Evolutionary conservation across 106 monocot species (phyloP).

Genomic region (Apostasia ramifera): DNA sequence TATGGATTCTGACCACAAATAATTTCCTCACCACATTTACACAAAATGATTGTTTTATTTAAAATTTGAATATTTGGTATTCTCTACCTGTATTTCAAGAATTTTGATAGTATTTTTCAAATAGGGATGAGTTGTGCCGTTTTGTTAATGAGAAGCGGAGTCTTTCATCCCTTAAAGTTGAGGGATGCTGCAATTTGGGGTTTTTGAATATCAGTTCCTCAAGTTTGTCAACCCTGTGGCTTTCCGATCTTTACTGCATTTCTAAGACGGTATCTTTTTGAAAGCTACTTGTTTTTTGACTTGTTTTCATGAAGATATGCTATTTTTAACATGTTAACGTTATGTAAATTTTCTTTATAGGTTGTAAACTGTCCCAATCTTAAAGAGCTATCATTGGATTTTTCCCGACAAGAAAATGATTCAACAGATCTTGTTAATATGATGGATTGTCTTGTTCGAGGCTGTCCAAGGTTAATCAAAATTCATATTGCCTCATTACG

Average conservation of each 20-base stretch:
- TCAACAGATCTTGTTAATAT: slow-evolving; percentile 69
- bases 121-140: slow-evolving; percentile 73
- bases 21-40: too few relatives aligned
- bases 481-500: slow-evolving; percentile 65
- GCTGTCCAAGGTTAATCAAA: slow-evolving; percentile 61
- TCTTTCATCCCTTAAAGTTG: slow-evolving; percentile 72
- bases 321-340: background rate
- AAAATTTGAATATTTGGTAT: too few relatives aligned
- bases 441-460: slow-evolving; percentile 64
- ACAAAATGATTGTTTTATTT: too few relatives aligned
- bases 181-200: slow-evolving; percentile 72
- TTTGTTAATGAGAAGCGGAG: slow-evolving; percentile 84
- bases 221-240: slow-evolving; percentile 73
- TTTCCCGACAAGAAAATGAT: slow-evolving; percentile 79
- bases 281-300: background rate
- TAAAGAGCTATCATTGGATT: slow-evolving; percentile 80
- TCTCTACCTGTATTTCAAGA: too few relatives aligned
- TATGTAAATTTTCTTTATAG: slow-evolving; percentile 20
- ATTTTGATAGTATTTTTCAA: slow-evolving; percentile 3
- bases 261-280: slow-evolving; percentile 53
- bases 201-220: slow-evolving; percentile 69
- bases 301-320: background rate
- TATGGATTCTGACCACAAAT: too few relatives aligned
- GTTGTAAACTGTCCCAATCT: slow-evolving; percentile 82
- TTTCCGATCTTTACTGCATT: slow-evolving; percentile 76